Evolutionary conservation across 1,284 basidiomycete species (phyloP), one percentile per base, ranked within the genome.

Genomic region (Anthracocystis panici-leucophaei): DNA sequence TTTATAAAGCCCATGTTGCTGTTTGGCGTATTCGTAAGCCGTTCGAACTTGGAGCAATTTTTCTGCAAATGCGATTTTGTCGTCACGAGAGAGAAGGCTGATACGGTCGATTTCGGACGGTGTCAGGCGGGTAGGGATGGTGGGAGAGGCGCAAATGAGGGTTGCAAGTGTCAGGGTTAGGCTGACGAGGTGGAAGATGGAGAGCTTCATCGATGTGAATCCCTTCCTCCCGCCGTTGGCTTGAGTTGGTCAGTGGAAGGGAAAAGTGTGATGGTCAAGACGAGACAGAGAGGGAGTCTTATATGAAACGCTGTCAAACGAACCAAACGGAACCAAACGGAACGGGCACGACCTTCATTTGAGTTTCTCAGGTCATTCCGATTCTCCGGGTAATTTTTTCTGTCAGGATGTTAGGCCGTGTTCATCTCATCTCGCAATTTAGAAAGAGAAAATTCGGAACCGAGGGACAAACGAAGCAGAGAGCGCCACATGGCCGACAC

Each of bases 31-130:
- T 33, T 72, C 68, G 42, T 70, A 67, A 12, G 65, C 65, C 29
- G 66, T 60, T 14, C 73, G 67, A 29, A 75, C 46, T 18, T 71
- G 55, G 61, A 75, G 64, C 31, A 75, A 35, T 3, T 41, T 58
- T 41, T 67, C 60, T n/a, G 65, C 64, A 21, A 75, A 57, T 3
- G 42, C 16, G 46, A 75, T 29, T 23, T 45, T 65, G 21, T 75
- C 66, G 6, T 44, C 25, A 8, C 33, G 62, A 4, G 66, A 27
- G 3, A 75, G 63, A 16, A 53, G 48, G 45, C 55, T 63, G 63
- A 75, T 75, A 27, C 66, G 72, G 5, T 42, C 5, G 27, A 75
- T 75, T 44, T 65, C 65, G 5, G 58, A 51, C 1, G 57, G 23
- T 27, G 55, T 65, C 25, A 75, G 63, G 20, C 52, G 33, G 20